phyloP scores from a whole-genome alignment of 2,329 filamentous ascomycete genomes.

The Microsporum ferrugineum region DNA sequence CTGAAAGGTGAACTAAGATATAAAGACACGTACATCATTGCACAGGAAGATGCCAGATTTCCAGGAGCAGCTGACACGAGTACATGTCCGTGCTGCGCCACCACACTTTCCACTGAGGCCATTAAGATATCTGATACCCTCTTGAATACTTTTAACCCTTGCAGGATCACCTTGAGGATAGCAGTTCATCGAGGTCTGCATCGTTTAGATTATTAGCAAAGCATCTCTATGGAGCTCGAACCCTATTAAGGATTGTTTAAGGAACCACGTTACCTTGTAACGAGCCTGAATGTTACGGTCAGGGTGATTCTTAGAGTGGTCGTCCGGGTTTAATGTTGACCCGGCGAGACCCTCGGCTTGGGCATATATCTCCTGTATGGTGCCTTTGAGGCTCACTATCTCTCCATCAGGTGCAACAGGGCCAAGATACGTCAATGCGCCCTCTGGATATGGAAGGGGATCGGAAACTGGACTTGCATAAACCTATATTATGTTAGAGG shows the following conservation, averaged over 20 bases:
- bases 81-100: not conserved
- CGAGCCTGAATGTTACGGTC: not conserved
- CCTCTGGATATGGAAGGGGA: not conserved
- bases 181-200: not conserved
- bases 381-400: not conserved
- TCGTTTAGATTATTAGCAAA: not conserved
- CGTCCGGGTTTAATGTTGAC: not conserved
- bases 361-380: not conserved
- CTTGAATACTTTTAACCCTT: not conserved
- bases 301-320: not conserved
- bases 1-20: not conserved
- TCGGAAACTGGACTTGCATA: not conserved
- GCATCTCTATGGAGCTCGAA: too few species aligned
- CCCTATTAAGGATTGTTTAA: too few species aligned
- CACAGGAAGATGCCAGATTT: not conserved
- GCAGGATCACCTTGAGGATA: not conserved
- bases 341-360: not conserved
- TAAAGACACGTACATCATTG: not conserved
- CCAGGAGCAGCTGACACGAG: not conserved
- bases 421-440: not conserved
- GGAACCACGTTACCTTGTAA: not conserved
- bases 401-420: not conserved
- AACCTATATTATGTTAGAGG: not conserved
- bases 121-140: not conserved
- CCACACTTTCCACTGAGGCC: not conserved